These are phyloP conservation scores for Mariannaea sp. DNA, from an alignment of 2,329 filamentous ascomycete genomes.

Conservation along the genomic window DNA sequence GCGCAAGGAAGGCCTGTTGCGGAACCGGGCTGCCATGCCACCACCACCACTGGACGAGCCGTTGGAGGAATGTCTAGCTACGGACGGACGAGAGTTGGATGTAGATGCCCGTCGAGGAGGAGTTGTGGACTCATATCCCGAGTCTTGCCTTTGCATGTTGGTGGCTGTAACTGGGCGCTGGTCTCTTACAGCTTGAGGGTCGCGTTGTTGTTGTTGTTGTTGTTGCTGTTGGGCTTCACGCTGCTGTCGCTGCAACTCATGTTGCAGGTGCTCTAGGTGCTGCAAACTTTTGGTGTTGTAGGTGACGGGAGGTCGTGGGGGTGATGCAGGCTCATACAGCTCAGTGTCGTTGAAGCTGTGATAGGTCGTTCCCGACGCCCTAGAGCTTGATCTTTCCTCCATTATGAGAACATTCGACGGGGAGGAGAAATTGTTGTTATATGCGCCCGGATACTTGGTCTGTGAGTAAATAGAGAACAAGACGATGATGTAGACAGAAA, in stretches of 20 bases:
- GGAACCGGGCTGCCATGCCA: constrained; percentile 38
- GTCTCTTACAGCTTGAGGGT: constrained; percentile 30
- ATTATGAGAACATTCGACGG: constrained; percentile 35
- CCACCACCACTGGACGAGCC: constrained; percentile 34
- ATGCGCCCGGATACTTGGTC: background rate
- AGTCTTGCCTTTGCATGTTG: constrained; percentile 61
- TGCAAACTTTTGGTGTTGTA: constrained; percentile 29
- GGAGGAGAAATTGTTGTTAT: background rate
- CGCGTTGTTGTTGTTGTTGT: no score
- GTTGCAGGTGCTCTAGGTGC: constrained; percentile 30
- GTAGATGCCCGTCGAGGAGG: constrained; percentile 46
- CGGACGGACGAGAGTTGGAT: constrained; percentile 39
- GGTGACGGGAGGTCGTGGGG: constrained; percentile 34
- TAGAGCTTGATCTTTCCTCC: constrained; percentile 47
- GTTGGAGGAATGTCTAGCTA: constrained; percentile 44
- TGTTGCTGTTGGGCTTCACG: constrained; percentile 20
- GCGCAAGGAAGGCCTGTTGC: constrained; percentile 49
- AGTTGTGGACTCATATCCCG: constrained; percentile 60
- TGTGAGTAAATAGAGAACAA: background rate
- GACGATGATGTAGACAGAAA: background rate
- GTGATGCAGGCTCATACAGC: constrained; percentile 48
- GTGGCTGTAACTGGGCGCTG: constrained; percentile 39
- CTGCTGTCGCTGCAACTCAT: constrained; percentile 31
- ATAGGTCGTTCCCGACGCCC: constrained; percentile 56
- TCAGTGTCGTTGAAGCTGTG: constrained; percentile 60